These are phyloP conservation scores for Ceriops tagal DNA, from an alignment of 345 rosid species.

Conservation along the genomic window DNA sequence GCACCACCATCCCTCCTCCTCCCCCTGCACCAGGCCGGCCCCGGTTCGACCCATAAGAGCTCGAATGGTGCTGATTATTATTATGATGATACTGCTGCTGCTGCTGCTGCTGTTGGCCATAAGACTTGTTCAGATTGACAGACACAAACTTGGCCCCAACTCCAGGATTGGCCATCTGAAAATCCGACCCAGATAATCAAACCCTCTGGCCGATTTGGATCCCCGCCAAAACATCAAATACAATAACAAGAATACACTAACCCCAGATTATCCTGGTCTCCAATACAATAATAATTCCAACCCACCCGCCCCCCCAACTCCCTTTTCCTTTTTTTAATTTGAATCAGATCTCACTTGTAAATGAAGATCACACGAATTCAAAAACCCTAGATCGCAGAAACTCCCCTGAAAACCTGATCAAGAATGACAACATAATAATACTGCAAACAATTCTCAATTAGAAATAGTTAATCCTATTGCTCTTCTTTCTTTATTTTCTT, in stretches of 20 bases:
- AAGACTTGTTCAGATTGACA: conserved; percentile 86
- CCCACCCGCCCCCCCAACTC: no score
- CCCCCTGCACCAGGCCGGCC: conserved; percentile 45
- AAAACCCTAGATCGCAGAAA: conserved; percentile 7
- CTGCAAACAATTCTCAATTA: no score
- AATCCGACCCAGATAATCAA: conserved; percentile 34
- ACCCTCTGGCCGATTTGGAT: conserved; percentile 41
- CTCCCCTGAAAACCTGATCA: conserved; percentile 18
- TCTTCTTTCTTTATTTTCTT: neutral
- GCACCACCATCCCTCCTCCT: conserved; percentile 84
- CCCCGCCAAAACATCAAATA: conserved; percentile 68
- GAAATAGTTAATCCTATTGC: no score
- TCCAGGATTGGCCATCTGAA: conserved; percentile 88
- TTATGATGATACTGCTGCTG: conserved; percentile 43
- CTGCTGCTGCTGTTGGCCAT: conserved; percentile 57
- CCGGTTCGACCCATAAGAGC: conserved; percentile 47
- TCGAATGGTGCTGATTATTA: conserved; percentile 29
- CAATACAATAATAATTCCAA: neutral
- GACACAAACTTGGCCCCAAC: conserved; percentile 73
- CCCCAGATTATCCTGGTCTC: conserved; percentile 3
- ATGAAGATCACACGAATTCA: neutral
- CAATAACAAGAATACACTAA: neutral
- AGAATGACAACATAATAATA: neutral
- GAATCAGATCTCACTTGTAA: conserved; percentile 11
- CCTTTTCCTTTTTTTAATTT: neutral